phyloP scores from a whole-genome alignment of 148 eudicot genomes.

The Persicaria maculosa region DNA sequence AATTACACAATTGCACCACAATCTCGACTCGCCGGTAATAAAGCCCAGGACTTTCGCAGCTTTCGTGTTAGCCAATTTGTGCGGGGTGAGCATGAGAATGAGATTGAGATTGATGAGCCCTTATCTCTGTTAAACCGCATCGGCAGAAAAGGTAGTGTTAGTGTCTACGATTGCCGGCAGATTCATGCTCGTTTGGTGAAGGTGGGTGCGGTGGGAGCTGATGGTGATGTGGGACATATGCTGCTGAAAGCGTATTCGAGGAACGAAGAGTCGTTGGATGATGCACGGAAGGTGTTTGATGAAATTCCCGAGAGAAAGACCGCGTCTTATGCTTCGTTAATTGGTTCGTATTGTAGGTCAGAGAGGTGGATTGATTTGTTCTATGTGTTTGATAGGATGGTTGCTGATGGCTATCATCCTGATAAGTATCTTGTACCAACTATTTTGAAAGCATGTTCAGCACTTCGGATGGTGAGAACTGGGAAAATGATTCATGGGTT shows the following conservation, averaged over 20 bases:
- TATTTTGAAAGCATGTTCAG: constrained; percentile 45
- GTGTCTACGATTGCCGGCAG: constrained; percentile 29
- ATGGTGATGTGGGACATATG: constrained; percentile 31
- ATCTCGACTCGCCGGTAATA: neutral
- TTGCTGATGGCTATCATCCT: constrained; percentile 40
- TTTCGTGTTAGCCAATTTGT: neutral
- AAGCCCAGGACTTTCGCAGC: constrained; percentile 2
- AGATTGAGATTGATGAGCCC: constrained; percentile 3
- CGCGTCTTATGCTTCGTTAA: constrained; percentile 37
- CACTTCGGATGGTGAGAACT: constrained; percentile 16
- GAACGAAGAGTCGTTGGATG: constrained; percentile 25
- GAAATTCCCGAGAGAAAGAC: constrained; percentile 39
- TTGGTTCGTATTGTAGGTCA: constrained; percentile 28
- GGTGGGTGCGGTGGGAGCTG: constrained; percentile 25
- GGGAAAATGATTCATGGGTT: constrained; percentile 64
- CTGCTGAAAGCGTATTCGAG: constrained; percentile 25
- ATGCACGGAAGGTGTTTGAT: constrained; percentile 56
- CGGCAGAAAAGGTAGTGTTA: neutral
- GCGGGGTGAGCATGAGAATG: constrained; percentile 9
- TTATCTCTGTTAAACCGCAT: neutral
- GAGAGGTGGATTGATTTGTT: constrained; percentile 45
- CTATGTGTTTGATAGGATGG: constrained; percentile 28
- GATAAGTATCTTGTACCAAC: constrained; percentile 48
- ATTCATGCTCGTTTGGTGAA: constrained; percentile 39
- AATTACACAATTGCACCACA: neutral